Percentiles rank a stretch among this genome's conserved stretches.
Conservation (phyloP, 352 stramenopile species). For the Phytophthora pluvialis region DNA sequence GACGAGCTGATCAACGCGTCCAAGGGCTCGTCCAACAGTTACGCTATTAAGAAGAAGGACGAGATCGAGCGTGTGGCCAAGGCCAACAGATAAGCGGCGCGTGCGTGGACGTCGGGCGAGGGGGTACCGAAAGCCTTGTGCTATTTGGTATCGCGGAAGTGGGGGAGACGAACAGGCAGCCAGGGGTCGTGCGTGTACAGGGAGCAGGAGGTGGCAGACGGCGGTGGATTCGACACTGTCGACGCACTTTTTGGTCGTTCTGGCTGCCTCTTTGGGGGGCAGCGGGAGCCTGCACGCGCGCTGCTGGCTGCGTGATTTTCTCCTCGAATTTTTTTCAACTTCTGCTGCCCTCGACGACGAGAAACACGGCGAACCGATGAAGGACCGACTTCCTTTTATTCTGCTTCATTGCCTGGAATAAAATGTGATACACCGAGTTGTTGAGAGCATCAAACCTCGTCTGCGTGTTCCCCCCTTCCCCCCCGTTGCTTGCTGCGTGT, state of each 20-base stretch:
- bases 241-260: constrained; percentile 16
- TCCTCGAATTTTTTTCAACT: constrained; percentile 1
- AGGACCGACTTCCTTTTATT: constrained; percentile 52
- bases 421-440: constrained; percentile 85
- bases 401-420: constrained; percentile 53
- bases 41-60: constrained; percentile 99
- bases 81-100: constrained; percentile 98
- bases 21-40: constrained; percentile 99
- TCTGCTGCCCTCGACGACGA: constrained; percentile 29
- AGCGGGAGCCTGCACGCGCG: not conserved
- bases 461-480: constrained; percentile 7
- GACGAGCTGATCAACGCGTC: constrained; percentile 99
- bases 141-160: constrained; percentile 3
- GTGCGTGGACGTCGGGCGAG: constrained; percentile 13
- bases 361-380: constrained; percentile 27
- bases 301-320: constrained; percentile 2
- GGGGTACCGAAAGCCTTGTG: constrained; percentile 7
- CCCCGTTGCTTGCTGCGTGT: constrained; percentile 22
- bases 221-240: constrained; percentile 1
- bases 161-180: constrained; percentile 8
- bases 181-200: constrained; percentile 13
- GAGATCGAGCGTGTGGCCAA: constrained; percentile 99
- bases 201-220: constrained; percentile 9
- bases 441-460: constrained; percentile 69
- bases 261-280: not conserved